Evolutionary conservation across 2,329 filamentous ascomycete genomes (phyloP), one percentile per base, ranked within the genome.

Genomic region (Verticillium zaregamsianum): DNA sequence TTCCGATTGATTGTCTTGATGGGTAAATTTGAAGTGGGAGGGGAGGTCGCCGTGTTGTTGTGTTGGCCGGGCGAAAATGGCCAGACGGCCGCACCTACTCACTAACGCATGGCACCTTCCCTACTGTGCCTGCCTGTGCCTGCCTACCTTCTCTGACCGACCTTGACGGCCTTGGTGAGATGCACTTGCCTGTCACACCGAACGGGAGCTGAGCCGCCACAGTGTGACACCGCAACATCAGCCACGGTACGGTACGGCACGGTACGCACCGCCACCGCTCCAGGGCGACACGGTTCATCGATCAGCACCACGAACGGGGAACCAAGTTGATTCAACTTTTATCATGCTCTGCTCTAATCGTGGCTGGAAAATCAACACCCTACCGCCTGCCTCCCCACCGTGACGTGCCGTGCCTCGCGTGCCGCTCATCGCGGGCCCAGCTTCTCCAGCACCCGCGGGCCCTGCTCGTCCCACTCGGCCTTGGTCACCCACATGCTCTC

Each of bases 401-500:
- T 28, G 25, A n/a, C 35, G 17, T 31, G 6, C 32, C 12, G 28
- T 35, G 28, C 28, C 28, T 28, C 28, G 28, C 25, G 15, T 4
- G 25, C 33, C 39, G 28, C 68, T 73, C 84, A 95, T 86, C 94
- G 89, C 58, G 93, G 92, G 15, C 95, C 95, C 70, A 99, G 82
- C 83, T 98, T 99, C 80, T 96, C 92, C 73, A 99, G 79, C 64
- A 91, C 89, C 62, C 90, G 85, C 40, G 90, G 74, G 45, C 95
- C 95, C 75, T 97, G 90, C 79, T 99, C 95, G 72, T 95, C 86
- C 95, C 95, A 99, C 79, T 99, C 95, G 72, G 91, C 85, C 83
- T 97, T 97, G 69, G 90, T 91, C 72, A 99, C 93, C 95, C 95
- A 99, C 95, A 98, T 98, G 75, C 90, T 91, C 76, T 97, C 92